A percentile compares a stretch with the other conserved stretches of the same genome.
These are phyloP conservation scores for Myochromella boudieri DNA, from an alignment of 768 basidiomycete species.

Conservation along the genomic window DNA sequence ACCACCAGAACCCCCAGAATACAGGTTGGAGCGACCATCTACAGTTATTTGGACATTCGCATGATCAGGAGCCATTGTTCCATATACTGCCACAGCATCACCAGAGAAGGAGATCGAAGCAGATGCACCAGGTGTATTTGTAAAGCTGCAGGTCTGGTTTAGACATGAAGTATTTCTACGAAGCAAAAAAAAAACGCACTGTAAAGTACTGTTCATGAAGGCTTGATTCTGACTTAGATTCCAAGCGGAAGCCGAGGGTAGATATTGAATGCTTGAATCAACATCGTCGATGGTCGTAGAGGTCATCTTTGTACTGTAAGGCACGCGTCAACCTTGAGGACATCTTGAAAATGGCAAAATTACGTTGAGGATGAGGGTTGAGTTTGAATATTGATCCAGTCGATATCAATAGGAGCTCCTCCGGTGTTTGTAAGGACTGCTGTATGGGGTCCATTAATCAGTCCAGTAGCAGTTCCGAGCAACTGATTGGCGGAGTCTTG, in stretches of 20 bases:
- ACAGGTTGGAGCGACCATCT: slow-evolving; percentile 35
- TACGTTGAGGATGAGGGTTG: slow-evolving; percentile 38
- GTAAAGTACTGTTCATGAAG: slow-evolving; percentile 39
- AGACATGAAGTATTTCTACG: neutral
- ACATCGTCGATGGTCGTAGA: slow-evolving; percentile 40
- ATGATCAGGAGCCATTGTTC: slow-evolving; percentile 52
- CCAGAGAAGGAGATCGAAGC: slow-evolving; percentile 47
- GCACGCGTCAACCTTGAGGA: neutral
- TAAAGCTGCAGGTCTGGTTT: slow-evolving; percentile 31
- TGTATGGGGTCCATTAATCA: slow-evolving; percentile 46
- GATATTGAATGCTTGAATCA: slow-evolving; percentile 37
- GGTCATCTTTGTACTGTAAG: slow-evolving; percentile 23
- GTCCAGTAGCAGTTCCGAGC: slow-evolving; percentile 41
- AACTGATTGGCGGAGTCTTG: slow-evolving; percentile 31
- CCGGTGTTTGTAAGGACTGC: slow-evolving; percentile 47
- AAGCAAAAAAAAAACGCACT: slow-evolving; percentile 31
- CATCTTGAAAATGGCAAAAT: slow-evolving; percentile 10
- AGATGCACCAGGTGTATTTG: slow-evolving; percentile 36
- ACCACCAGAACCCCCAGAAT: slow-evolving; percentile 37
- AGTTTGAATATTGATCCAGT: slow-evolving; percentile 43
- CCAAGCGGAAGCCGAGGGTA: slow-evolving; percentile 38
- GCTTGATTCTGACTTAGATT: slow-evolving; percentile 21
- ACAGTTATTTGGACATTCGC: slow-evolving; percentile 44
- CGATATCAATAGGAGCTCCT: slow-evolving; percentile 47
- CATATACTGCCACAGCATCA: slow-evolving; percentile 54